phyloP scores from a whole-genome alignment of 2,329 filamentous ascomycete genomes.

The Diaporthe humulicola region DNA sequence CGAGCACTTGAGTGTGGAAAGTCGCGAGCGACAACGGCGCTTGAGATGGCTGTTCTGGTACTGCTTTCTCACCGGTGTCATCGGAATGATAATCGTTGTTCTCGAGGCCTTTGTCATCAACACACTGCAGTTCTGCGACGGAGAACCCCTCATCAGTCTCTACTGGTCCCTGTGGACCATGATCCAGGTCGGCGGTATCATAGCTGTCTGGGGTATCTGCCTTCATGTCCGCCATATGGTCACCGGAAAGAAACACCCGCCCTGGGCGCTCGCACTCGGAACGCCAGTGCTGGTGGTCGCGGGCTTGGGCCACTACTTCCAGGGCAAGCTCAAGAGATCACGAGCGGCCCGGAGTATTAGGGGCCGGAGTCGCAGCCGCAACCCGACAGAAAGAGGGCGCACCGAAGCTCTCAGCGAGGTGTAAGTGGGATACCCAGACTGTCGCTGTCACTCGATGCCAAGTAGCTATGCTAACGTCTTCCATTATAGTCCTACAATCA shows the following conservation, averaged over 20 bases:
- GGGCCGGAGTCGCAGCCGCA: constrained; percentile 43
- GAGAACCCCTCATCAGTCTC: constrained; percentile 70
- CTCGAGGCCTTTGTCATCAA: constrained; percentile 68
- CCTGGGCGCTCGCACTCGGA: constrained; percentile 71
- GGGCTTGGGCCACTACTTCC: constrained; percentile 63
- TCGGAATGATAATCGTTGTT: constrained; percentile 61
- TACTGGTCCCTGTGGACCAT: constrained; percentile 75
- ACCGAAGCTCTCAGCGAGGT: constrained; percentile 35
- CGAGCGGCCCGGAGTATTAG: constrained; percentile 53
- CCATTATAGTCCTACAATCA: constrained; percentile 26
- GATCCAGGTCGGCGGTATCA: constrained; percentile 69
- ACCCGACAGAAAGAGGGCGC: constrained; percentile 23
- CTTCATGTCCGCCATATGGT: constrained; percentile 65
- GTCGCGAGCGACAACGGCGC: constrained; percentile 51
- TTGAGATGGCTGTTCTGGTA: constrained; percentile 57
- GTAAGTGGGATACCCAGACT: constrained; percentile 17
- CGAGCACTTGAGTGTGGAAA: constrained; percentile 22
- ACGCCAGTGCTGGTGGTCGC: constrained; percentile 72
- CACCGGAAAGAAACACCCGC: constrained; percentile 64
- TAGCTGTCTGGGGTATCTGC: constrained; percentile 70
- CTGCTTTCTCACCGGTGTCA: constrained; percentile 58
- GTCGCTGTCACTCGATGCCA: background rate
- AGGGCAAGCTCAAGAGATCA: constrained; percentile 49
- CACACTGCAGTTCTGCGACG: constrained; percentile 70
- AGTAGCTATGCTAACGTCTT: background rate